A percentile compares a stretch with the other conserved stretches of the same genome.
Conservation (phyloP, 495 filamentous ascomycete genomes). For the Hypoxylon cercidicola region DNA sequence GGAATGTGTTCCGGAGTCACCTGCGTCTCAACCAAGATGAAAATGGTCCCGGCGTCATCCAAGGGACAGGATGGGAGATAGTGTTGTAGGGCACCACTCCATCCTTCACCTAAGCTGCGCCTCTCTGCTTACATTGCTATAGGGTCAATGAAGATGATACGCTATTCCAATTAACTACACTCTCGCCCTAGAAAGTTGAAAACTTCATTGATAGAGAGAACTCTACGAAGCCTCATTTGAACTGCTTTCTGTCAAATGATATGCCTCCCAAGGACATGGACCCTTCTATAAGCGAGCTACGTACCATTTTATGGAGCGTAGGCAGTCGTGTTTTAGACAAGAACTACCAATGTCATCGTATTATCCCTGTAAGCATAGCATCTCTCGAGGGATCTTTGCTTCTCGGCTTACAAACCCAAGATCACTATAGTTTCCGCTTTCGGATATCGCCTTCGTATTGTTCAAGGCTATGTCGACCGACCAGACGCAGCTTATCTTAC, state of each 20-base stretch:
- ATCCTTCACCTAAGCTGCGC: neutral
- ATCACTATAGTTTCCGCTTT: conserved; percentile 1
- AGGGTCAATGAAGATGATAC: neutral
- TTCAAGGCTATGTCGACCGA: neutral
- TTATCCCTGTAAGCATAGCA: neutral
- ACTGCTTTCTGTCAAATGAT: neutral
- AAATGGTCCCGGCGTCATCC: neutral
- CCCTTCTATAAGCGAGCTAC: neutral
- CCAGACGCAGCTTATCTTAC: neutral
- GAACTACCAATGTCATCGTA: neutral
- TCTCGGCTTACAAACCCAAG: neutral
- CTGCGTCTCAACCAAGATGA: neutral
- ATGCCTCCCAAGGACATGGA: neutral
- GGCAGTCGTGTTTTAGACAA: neutral
- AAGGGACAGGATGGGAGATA: neutral
- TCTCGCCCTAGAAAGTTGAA: neutral
- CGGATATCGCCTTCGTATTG: neutral
- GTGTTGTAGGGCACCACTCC: neutral
- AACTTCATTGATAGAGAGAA: neutral
- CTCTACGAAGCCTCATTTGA: neutral
- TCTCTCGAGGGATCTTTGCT: neutral
- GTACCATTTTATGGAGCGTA: neutral
- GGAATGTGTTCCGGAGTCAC: neutral
- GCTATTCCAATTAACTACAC: neutral
- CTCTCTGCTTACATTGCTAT: neutral